Base-by-base conservation (phyloP, 2,329 filamentous ascomycete genomes). In the Penicillium corylophilum region DNA sequence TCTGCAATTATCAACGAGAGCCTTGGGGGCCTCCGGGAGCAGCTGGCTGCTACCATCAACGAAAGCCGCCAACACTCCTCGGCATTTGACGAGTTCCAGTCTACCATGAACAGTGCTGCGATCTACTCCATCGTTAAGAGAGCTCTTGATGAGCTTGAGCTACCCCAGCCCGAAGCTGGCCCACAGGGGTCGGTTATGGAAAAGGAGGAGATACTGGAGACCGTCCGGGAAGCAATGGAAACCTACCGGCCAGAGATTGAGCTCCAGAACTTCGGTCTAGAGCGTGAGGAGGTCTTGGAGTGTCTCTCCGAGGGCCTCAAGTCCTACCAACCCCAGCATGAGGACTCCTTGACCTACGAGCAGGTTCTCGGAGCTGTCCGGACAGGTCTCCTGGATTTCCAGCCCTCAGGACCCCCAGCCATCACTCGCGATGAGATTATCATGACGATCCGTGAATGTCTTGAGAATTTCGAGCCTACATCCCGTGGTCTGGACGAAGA, bases 201-300 rank as follows among this genome's bases (percentile, higher is more conserved):
- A 62, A 84, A 88, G 59, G 90, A 96, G 44, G 90, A 95, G 52
- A 89, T 97, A 31, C 82, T 97, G 2, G 82, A 88, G 24, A 91
- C 92, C 3, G 88, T 97, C 13, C 86, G 86, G 61, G 91, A 96
- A 61, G 93, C 92, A 1, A 95, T 91, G 84, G 93, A 96, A 67
- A 89, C 86, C 48, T 95, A 95, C 74, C 95, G 95, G 72, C 93
- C 93, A 1, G 90, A 96, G 63, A 90, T 96, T 45, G 87, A 95
- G 62, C 81, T 95, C 4, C 88, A 96, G 62, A 90, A 95, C 63
- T 88, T 95, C 56, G 93, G 92, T 2, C 78, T 97, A 1, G 93
- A 96, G 69, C 83, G 90, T 5, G 90, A 96, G 12, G 93, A 97
- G 66, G 88, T 97, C 43, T 78, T 97, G 13, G 85, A 88, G 35